Evolutionary conservation across 352 stramenopile genomes (phyloP).

Genomic region (Globisporangium irregulare): DNA sequence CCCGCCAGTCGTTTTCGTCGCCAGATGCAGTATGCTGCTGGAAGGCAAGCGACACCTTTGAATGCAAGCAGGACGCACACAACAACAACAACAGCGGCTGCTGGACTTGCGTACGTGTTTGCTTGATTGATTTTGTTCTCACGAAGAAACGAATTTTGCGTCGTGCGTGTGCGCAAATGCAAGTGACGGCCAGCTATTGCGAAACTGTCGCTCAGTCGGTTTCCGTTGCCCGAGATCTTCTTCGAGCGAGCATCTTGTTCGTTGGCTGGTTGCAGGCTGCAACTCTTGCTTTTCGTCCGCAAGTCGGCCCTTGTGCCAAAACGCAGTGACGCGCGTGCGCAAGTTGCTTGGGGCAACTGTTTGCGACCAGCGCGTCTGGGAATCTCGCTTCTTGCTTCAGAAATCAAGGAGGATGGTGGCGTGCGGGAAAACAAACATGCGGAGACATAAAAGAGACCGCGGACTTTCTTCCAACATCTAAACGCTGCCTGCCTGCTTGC

Average conservation of each 20-base stretch:
- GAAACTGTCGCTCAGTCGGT: background rate
- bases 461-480: slow-evolving; percentile 6
- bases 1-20: background rate
- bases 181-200: background rate
- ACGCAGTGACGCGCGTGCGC: background rate
- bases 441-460: background rate
- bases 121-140: slow-evolving; percentile 3
- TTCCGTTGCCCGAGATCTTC: background rate
- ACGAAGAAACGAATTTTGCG: background rate
- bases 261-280: background rate
- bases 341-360: background rate
- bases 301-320: background rate
- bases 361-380: background rate
- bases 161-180: background rate
- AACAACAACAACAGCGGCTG: no score
- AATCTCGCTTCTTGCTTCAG: background rate
- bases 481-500: background rate
- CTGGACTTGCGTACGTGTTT: background rate
- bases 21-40: background rate
- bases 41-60: background rate
- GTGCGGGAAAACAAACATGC: background rate
- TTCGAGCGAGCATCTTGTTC: no score
- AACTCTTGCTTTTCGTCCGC: background rate
- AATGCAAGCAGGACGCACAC: background rate
- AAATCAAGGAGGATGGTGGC: slow-evolving; percentile 5